Evolutionary conservation across 352 stramenopile genomes (phyloP), one percentile per base, ranked within the genome.

Genomic region (Discostella stelligera): DNA sequence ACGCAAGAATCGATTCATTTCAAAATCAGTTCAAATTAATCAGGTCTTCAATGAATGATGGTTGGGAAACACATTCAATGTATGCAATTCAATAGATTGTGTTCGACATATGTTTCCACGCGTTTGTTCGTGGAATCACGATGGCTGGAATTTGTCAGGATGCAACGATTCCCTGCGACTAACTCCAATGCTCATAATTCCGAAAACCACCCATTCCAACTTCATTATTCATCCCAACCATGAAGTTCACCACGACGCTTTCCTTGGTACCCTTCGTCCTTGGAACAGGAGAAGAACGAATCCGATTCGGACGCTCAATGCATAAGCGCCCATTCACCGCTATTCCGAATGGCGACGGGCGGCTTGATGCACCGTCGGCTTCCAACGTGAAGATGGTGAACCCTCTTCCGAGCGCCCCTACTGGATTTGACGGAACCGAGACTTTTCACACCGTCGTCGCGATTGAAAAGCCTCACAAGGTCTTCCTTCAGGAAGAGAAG

Each of bases 261-360:
- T 54, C 41, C 8, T 18, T 67, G 14, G 8, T 75, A 37, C 66
- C 44, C 16, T 68, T 48, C 21, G 18, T 63, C 25, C 55, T 67
- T 14, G 41, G 39, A 3, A 39, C n/a, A 11, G 44, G 54, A 21
- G 52, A 55, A 23, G 32, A 11, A 27, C 46, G 27, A 23, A 49
- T 48, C 9, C 8, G 59, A n/a, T 75, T 62, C 25, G 67, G 53
- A 16, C 67, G 67, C 46, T 75, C 67, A n/a, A 66, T 58, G 54
- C 44, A 60, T 23, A 66, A 61, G 44, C 54, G 37, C 20, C n/a
- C 67, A 41, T 11, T 59, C 18, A 63, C 44, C 7, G 27, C 18
- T 4, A 53, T 41, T 37, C 53, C 3, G 44, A 48, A 10, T 23
- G 23, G 14, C 27, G 50, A 55, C 9, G 27, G 27, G 27, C 2